These are phyloP conservation scores for Epithemia pelagica DNA, from an alignment of 108 stramenopile genomes.

Conservation along the genomic window DNA sequence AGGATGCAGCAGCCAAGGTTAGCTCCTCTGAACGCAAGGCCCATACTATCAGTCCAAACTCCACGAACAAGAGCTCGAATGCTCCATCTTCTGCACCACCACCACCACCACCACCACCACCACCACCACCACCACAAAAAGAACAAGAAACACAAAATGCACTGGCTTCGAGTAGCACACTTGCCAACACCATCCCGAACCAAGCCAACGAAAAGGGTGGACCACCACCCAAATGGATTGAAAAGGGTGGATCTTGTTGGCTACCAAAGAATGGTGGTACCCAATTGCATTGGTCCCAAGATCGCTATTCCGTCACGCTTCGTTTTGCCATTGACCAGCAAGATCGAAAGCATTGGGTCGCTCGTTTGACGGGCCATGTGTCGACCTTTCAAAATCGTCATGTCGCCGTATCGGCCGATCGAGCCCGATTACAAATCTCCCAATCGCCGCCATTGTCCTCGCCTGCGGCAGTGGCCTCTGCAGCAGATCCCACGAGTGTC, in stretches of 20 bases:
- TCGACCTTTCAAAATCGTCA: slow-evolving; percentile 25
- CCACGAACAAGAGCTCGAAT: neutral
- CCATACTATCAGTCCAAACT: neutral
- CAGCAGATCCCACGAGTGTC: neutral
- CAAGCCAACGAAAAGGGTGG: neutral
- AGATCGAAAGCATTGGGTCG: neutral
- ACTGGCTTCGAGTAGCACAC: neutral
- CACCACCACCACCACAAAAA: too few relatives aligned
- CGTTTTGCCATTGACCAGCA: slow-evolving; percentile 15
- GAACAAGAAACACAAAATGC: neutral
- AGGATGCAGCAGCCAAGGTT: neutral
- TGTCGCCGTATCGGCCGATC: slow-evolving; percentile 16
- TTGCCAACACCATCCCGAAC: neutral
- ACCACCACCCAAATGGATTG: slow-evolving; percentile 13
- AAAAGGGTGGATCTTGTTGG: slow-evolving; percentile 15
- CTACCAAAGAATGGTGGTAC: neutral
- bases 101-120: neutral
- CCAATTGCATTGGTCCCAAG: slow-evolving; percentile 37
- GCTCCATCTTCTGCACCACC: neutral
- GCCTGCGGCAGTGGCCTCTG: neutral
- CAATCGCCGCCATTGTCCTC: too few relatives aligned
- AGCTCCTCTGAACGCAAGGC: neutral
- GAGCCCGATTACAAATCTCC: neutral
- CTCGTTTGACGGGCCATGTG: slow-evolving; percentile 12
- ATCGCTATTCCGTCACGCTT: slow-evolving; percentile 29